A percentile compares a stretch with the other conserved stretches of the same genome.
Conservation (phyloP, 148 eudicot species). For the Rhododendron vialii region DNA sequence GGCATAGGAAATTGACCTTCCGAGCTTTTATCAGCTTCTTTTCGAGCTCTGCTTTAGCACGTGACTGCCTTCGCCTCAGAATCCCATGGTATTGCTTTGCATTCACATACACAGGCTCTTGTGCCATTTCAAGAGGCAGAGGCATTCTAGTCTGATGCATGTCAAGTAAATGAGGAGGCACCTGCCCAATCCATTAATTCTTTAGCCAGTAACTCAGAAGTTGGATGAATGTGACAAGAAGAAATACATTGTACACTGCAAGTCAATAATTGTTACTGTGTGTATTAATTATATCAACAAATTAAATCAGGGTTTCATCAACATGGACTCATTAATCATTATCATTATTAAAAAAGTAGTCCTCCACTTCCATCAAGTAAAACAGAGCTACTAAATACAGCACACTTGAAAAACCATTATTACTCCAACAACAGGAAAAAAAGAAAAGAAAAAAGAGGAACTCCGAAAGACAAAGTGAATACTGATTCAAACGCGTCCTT, state of each 20-base stretch:
- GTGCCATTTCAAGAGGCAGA: constrained; percentile 81
- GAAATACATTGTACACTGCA: not conserved
- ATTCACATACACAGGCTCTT: constrained; percentile 94
- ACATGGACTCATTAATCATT: not conserved
- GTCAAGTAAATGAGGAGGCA: constrained; percentile 61
- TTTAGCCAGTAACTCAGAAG: not conserved
- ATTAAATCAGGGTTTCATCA: not conserved
- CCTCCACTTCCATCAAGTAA: not conserved
- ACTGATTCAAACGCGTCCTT: not conserved
- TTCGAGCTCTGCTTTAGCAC: constrained; percentile 96
- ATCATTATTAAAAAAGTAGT: not conserved
- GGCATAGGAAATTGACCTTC: constrained; percentile 44
- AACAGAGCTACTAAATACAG: not conserved
- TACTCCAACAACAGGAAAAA: not conserved
- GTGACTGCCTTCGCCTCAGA: constrained; percentile 83
- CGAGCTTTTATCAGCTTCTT: constrained; percentile 75
- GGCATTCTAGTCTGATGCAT: constrained; percentile 82
- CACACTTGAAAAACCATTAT: not conserved
- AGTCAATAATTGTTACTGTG: not conserved
- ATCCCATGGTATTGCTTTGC: constrained; percentile 93
- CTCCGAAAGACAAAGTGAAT: not conserved
- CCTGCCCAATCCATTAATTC: constrained; percentile 31
- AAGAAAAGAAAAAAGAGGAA: not conserved
- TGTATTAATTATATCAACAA: not conserved
- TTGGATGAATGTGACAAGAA: not conserved